phyloP scores from a whole-genome alignment of 345 rosid genomes.

The Eucalyptus coolabah region DNA sequence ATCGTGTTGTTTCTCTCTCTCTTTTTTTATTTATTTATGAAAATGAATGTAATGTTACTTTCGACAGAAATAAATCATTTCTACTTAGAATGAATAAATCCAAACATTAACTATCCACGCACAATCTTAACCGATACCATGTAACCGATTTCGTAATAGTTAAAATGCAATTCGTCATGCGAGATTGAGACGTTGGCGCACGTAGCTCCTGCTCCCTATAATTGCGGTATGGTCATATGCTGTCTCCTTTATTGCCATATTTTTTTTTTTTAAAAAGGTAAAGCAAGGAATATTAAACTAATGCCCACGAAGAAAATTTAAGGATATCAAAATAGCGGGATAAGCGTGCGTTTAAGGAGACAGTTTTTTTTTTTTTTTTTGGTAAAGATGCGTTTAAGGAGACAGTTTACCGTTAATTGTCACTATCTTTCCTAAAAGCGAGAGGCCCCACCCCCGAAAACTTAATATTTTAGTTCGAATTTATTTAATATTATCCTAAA shows the following conservation, averaged over 20 bases:
- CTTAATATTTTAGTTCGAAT: background rate
- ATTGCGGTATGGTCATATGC: background rate
- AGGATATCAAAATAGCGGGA: background rate
- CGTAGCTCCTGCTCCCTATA: background rate
- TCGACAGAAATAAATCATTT: no score
- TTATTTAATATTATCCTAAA: background rate
- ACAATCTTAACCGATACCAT: background rate
- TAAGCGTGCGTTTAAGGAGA: background rate
- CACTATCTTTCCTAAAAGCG: slow-evolving; percentile 3
- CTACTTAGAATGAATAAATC: background rate
- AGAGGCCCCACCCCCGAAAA: background rate
- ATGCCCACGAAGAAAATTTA: background rate
- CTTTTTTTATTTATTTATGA: accelerated
- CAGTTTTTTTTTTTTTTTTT: slow-evolving; percentile 2
- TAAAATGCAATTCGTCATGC: background rate
- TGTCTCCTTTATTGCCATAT: background rate
- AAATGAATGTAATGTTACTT: no score
- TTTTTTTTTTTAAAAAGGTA: background rate
- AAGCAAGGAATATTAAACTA: background rate
- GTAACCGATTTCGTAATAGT: background rate
- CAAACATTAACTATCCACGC: background rate
- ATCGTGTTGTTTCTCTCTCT: no score
- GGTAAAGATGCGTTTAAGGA: background rate
- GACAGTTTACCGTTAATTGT: slow-evolving; percentile 45
- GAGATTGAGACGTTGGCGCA: background rate